Evolutionary conservation across 2,329 filamentous ascomycete species (phyloP), one percentile per base, ranked within the genome.

Genomic region (Aschersonia sp.): DNA sequence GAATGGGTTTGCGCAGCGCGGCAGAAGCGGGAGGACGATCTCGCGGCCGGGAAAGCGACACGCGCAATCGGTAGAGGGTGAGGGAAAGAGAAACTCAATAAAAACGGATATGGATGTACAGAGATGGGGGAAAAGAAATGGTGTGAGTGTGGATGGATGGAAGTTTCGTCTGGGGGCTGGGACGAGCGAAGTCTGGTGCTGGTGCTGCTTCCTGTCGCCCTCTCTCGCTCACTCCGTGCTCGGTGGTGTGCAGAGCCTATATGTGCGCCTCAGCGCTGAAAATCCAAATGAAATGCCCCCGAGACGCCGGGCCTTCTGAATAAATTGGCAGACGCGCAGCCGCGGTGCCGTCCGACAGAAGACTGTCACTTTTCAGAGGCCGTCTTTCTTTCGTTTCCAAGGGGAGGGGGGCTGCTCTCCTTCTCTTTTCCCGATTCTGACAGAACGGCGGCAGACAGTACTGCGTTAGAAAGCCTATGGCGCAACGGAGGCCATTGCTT

Each of bases 151-250:
- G 47, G 45, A 45, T 43, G 45, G 47, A 48, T 22, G 46, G 47
- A 11, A 44, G 51, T 48, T 49, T 45, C 49, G 46, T 41, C 49
- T 52, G 51, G 51, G 50, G 52, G 40, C 49, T 53, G 52, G 52
- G 51, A 43, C 45, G 45, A 41, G 44, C 43, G 48, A 47, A 47
- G 12, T 14, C 40, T 39, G 22, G 22, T n/a, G 9, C 40, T 14
- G 40, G 11, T 42, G 40, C 11, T 31, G 29, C 44, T 37, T 12
- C 12, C 35, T 37, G 35, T 37, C 35, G 35, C 35, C 12, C 12
- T 41, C 35, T 37, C n/a, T 32, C 30, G 22, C 31, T 47, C 43
- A 4, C 32, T 40, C 47, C 41, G 47, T 10, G 10, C 41, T 40
- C n/a, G 11, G 29, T 44, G 42, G 42, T 44, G 42, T 30, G 14